Base-by-base conservation (phyloP, 2,329 filamentous ascomycete genomes). In the Ophiosphaerella herpotricha region DNA sequence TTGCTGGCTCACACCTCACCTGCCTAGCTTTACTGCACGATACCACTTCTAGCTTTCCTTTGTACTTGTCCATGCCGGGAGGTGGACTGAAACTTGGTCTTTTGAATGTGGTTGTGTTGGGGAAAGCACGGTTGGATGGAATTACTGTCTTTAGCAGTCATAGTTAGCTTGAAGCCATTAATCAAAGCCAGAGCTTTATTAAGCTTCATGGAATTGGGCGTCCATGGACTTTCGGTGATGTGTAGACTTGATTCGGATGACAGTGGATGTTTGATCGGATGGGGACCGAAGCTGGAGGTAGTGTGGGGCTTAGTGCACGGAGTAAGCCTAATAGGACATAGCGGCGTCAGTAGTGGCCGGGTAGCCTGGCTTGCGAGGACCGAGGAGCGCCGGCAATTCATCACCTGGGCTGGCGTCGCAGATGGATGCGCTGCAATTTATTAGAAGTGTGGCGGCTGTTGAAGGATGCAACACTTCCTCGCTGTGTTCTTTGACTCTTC, bases 371-470 rank as follows among this genome's bases (percentile, higher is more conserved):
- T 34, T 26, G 43, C 13, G 31, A 49, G 50, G 49, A 41, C 61
- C 61, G 60, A 63, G 60, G 60, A 55, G 46, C 50, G 57, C 58
- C 61, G 61, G 61, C 55, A 65, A 65, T 62, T 57, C 48, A 61
- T 65, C 61, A 65, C 60, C 55, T 64, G 60, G 41, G 51, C 40
- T 43, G 52, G 41, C 45, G 61, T 55, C 48, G 54, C 47, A 39
- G 52, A 39, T 52, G 14, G 47, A 54, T 52, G 39, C 39, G 39
- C 39, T 13, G 39, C 40, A 23, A 14, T 45, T 52, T 48, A 48
- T 52, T 43, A 48, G 45, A 45, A 43, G 41, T 36, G 35, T 45
- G 43, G 48, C 46, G 43, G 46, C 43, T 43, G 42, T 29, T 16
- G 9, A 31, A 36, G 16, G 21, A 40, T n/a, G 14, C 40, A 29